Evolutionary conservation across 257 asterid species (phyloP).

Genomic region (Nicotiana obtusifolia): DNA sequence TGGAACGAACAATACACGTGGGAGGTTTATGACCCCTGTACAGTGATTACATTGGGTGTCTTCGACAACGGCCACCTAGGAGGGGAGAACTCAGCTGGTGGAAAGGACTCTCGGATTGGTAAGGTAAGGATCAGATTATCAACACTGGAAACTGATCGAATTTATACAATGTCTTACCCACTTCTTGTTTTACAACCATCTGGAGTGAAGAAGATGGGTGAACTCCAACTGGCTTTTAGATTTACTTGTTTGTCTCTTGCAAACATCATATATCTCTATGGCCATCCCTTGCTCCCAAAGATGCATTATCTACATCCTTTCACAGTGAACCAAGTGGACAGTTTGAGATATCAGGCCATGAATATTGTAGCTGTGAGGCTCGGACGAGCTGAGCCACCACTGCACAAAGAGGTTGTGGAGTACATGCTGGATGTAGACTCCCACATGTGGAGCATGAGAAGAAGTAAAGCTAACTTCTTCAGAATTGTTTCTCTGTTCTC

Average conservation of each 20-base stretch:
- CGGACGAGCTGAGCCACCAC: constrained; percentile 64
- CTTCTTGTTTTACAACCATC: constrained; percentile 49
- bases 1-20: constrained; percentile 79
- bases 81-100: constrained; percentile 26
- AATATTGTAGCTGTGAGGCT: constrained; percentile 49
- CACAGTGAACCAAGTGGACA: constrained; percentile 47
- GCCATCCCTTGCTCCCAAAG: constrained; percentile 54
- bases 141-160: constrained; percentile 49
- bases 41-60: constrained; percentile 55
- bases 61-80: constrained; percentile 55
- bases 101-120: constrained; percentile 45
- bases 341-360: constrained; percentile 56
- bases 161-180: constrained; percentile 58
- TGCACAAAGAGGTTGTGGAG: constrained; percentile 62
- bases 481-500: constrained; percentile 41
- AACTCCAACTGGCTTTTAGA: constrained; percentile 56
- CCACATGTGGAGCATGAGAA: constrained; percentile 78
- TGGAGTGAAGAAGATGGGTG: constrained; percentile 65
- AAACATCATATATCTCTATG: constrained; percentile 40
- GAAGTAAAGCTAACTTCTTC: constrained; percentile 75
- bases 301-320: constrained; percentile 69
- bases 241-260: constrained; percentile 50
- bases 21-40: constrained; percentile 69
- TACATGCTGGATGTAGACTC: constrained; percentile 73
- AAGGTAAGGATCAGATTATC: constrained; percentile 61